Base-by-base conservation (phyloP, 1,284 basidiomycete species). In the Cryptococcus hybrid region DNA sequence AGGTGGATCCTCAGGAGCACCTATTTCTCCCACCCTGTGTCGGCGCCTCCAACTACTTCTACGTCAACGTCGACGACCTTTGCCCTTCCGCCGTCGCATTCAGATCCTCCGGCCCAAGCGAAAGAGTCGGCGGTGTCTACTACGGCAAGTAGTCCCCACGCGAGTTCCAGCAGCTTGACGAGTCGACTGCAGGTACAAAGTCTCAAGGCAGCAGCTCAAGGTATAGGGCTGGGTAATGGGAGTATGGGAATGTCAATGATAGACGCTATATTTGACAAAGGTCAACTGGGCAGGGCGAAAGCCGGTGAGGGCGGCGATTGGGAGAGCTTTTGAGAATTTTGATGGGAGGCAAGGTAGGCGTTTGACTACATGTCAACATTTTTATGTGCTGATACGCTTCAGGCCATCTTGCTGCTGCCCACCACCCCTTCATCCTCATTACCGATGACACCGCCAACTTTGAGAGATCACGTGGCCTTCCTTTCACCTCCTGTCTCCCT, bases 181-280 rank as follows among this genome's bases (percentile, higher is more conserved):
- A 69, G 62, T 34, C 57, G 75, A 43, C 75, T 90, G 5, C 89
- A 92, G 70, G 77, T 90, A 15, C 87, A 90, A 78, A 88, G 86
- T 68, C 79, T 93, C 57, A 92, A 89, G 76, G 85, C 89, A 1
- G 86, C 86, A 2, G 87, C 86, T 1, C 90, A 93, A 74, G 65
- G 80, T 57, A 82, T 89, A 15, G 89, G 89, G 0, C 77, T 91
- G 47, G 87, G 86, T 57, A 82, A 83, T 30, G 83, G 81, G 18
- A 87, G 84, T 56, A 77, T 89, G 47, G 91, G 91, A 1, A 92
- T 89, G 89, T 84, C 84, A 15, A 89, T 94, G 51, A 79, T 93
- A 48, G 90, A 94, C 75, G 85, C 84, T 61, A 80, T 94, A 24
- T 83, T 88, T 4, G 81, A 81, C 18, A 86, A 88, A 61, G 83